phyloP scores from a whole-genome alignment of 1,284 basidiomycete genomes.

The Rhodotorula sp. region DNA sequence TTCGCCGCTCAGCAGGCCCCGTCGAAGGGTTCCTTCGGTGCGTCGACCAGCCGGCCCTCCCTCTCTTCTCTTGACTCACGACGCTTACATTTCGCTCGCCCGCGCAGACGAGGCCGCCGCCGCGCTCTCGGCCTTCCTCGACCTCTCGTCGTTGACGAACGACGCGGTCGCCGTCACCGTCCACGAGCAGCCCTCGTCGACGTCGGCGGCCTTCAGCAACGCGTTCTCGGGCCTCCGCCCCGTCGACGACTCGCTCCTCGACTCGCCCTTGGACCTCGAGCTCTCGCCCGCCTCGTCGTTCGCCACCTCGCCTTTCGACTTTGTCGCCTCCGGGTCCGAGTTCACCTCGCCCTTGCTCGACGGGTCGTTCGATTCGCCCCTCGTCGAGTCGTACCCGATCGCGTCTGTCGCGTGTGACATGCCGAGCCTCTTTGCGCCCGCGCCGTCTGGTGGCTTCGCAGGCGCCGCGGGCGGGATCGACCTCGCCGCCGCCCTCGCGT shows the following conservation, averaged over 20 bases:
- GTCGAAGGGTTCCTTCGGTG: constrained; percentile 21
- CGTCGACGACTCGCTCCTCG: constrained; percentile 39
- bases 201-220: constrained; percentile 16
- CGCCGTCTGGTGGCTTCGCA: neutral
- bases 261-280: constrained; percentile 39
- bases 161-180: constrained; percentile 2
- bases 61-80: neutral
- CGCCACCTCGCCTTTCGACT: constrained; percentile 8
- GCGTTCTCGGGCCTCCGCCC: constrained; percentile 29
- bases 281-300: constrained; percentile 30
- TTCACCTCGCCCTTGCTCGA: constrained; percentile 18
- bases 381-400: constrained; percentile 10
- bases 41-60: neutral
- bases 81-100: neutral
- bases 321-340: constrained; percentile 21
- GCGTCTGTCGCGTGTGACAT: neutral
- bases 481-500: neutral
- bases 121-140: constrained; percentile 37
- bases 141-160: constrained; percentile 33
- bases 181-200: neutral
- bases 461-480: neutral
- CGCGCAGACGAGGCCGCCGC: constrained; percentile 22
- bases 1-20: constrained; percentile 3
- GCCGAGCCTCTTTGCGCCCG: constrained; percentile 17
- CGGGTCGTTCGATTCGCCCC: constrained; percentile 3